Base-by-base conservation (phyloP, 176 grass and related monocot species). In the Phyllostachys edulis region DNA sequence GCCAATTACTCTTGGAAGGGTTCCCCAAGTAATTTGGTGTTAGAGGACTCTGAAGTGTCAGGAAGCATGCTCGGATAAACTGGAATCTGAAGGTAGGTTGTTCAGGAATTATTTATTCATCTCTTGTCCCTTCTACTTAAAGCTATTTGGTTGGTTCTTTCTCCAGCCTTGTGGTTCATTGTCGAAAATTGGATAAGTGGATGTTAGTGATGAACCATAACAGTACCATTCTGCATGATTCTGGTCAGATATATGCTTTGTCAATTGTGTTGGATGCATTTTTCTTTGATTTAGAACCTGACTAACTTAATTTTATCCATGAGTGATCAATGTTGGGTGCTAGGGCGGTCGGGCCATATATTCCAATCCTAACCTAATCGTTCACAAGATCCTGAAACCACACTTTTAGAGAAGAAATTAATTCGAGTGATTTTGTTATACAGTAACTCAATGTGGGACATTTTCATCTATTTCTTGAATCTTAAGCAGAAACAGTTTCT, bases 11-110 rank as follows among this genome's bases (percentile, higher is more conserved):
- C 83, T 97, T 82, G 94, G 94, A 61, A 89, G 94, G 45, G 87
- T 97, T 70, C 82, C 89, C 87, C 94, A 72, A 92, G 80, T 83
- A 88, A 88, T 83, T 61, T 97, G 55, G 24, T 94, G 34, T 81
- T 97, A 49, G 92, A 92, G 77, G 94, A 94, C 72, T 88, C 94
- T 50, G 91, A 97, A 72, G 94, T 97, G 41, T 97, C 94, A 61
- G 89, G 78, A 97, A 87, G 60, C 94, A 97, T 94, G 94, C 94
- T 75, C 47, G 29, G 68, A 91, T 97, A 83, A 94, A 85, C 55
- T 97, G 89, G 89, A 97, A 97, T 49, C 26, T 67, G 16, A 91
- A 90, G 72, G 94, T 92, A 89, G 85, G 75, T 59, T 63, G 57
- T 80, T 80, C 37, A 55, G 18, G 9, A 55, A 60, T 32, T 85